Percentiles rank a stretch among this genome's conserved stretches.
Evolutionary conservation across 495 filamentous ascomycete species (phyloP).

Genomic region (Aspergillus sclerotioniger): DNA sequence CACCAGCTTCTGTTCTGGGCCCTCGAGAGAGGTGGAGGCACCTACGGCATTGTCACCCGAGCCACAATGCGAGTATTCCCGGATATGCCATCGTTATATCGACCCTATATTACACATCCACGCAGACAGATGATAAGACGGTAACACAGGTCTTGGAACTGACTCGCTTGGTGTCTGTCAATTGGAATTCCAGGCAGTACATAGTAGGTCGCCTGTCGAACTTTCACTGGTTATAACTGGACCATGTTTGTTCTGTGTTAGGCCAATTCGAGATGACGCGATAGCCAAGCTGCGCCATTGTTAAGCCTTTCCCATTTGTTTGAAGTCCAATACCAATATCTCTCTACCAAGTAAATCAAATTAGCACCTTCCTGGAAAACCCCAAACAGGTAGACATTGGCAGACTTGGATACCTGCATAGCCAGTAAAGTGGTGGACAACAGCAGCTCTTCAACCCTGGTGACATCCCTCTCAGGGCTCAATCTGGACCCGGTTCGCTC

Average conservation of each 20-base stretch:
- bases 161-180: neutral
- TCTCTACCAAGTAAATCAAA: neutral
- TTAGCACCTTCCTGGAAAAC: neutral
- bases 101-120: slow-evolving; percentile 32
- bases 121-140: slow-evolving; percentile 10
- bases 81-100: slow-evolving; percentile 33
- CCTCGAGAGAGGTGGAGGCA: slow-evolving; percentile 44
- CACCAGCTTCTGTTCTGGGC: slow-evolving; percentile 61
- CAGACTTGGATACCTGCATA: neutral
- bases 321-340: neutral
- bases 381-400: neutral
- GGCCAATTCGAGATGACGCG: neutral
- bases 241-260: neutral
- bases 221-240: neutral
- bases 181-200: neutral
- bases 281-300: neutral
- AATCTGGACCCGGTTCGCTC: too few relatives aligned
- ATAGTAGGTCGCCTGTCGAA: neutral
- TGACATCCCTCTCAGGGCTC: too few relatives aligned
- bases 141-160: slow-evolving; percentile 13
- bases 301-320: neutral
- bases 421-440: neutral
- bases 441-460: too few relatives aligned
- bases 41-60: slow-evolving; percentile 51
- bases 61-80: slow-evolving; percentile 39